Percentiles rank a stretch among this genome's conserved stretches.
Conservation (phyloP, 805 yeast species). For the Saccharomycopsis fodiens region DNA sequence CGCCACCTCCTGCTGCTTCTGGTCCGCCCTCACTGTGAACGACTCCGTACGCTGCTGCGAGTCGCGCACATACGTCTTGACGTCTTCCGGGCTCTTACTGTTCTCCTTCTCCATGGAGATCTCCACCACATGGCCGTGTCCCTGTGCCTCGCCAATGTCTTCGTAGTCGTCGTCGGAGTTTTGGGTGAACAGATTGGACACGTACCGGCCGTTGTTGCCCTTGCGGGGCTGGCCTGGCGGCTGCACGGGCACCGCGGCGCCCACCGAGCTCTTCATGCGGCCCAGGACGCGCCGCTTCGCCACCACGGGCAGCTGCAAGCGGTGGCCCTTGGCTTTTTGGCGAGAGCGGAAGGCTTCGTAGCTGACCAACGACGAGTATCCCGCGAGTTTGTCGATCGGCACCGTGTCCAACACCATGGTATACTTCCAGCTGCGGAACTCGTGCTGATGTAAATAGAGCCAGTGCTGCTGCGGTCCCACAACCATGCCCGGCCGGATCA, state of each 20-base stretch:
- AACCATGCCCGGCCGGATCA: conserved; percentile 99
- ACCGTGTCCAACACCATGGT: conserved; percentile 74
- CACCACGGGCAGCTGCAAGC: conserved; percentile 24
- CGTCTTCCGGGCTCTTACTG: conserved; percentile 4
- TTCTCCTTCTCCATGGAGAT: conserved; percentile 18
- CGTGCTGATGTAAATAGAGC: conserved; percentile 93
- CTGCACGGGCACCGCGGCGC: conserved; percentile 77
- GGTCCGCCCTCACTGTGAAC: conserved; percentile 15
- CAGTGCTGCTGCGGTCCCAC: conserved; percentile 99
- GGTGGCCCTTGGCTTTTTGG: conserved; percentile 28
- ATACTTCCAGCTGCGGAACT: conserved; percentile 92
- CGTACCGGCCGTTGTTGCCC: conserved; percentile 19
- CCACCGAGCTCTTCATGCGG: conserved; percentile 53
- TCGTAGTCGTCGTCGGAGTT: conserved; percentile 32
- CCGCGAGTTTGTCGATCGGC: conserved; percentile 62
- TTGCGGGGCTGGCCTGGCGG: conserved; percentile 88
- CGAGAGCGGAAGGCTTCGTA: conserved; percentile 50
- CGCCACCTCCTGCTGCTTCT: not conserved
- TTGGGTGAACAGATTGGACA: conserved; percentile 30
- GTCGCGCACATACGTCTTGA: not conserved
- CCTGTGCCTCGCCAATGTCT: conserved; percentile 20
- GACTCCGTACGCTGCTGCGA: conserved; percentile 1
- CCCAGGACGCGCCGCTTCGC: conserved; percentile 75
- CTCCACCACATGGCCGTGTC: conserved; percentile 12
- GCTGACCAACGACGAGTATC: conserved; percentile 52